phyloP scores from a whole-genome alignment of 2,329 filamentous ascomycete species.

The Hymenoscyphus repandus region DNA sequence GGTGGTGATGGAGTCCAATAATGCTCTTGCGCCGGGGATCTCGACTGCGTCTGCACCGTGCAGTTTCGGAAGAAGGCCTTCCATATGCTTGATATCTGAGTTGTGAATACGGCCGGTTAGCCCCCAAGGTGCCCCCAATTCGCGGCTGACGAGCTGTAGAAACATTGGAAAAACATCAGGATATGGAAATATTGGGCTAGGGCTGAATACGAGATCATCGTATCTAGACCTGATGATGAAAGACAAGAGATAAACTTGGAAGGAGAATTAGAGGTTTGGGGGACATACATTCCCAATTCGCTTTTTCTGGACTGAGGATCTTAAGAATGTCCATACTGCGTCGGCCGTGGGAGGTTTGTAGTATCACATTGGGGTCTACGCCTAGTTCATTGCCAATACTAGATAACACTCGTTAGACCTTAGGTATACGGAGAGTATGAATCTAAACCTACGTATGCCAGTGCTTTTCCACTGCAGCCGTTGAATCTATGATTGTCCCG shows the following conservation, averaged over 20 bases:
- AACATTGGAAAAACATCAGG: neutral
- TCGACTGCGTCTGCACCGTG: conserved; percentile 76
- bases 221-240: neutral
- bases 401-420: conserved; percentile 8
- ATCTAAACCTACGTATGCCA: conserved; percentile 49
- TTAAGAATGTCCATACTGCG: conserved; percentile 81
- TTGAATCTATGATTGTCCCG: conserved; percentile 73
- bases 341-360: conserved; percentile 86
- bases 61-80: conserved; percentile 69
- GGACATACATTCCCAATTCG: conserved; percentile 84
- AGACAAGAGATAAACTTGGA: neutral
- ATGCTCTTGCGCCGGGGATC: conserved; percentile 72
- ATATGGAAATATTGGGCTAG: conserved; percentile 2
- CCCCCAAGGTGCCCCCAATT: conserved; percentile 7
- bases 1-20: conserved; percentile 63
- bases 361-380: conserved; percentile 76
- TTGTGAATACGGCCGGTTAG: neutral
- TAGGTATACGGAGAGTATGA: neutral
- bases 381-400: conserved; percentile 80
- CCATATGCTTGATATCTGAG: conserved; percentile 72
- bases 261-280: neutral
- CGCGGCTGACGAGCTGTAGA: conserved; percentile 1
- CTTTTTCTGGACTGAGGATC: conserved; percentile 75
- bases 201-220: conserved; percentile 12
- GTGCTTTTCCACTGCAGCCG: conserved; percentile 69